Evolutionary conservation across 495 filamentous ascomycete genomes (phyloP), one percentile per base, ranked within the genome.

Genomic region (Echria macrotheca): DNA sequence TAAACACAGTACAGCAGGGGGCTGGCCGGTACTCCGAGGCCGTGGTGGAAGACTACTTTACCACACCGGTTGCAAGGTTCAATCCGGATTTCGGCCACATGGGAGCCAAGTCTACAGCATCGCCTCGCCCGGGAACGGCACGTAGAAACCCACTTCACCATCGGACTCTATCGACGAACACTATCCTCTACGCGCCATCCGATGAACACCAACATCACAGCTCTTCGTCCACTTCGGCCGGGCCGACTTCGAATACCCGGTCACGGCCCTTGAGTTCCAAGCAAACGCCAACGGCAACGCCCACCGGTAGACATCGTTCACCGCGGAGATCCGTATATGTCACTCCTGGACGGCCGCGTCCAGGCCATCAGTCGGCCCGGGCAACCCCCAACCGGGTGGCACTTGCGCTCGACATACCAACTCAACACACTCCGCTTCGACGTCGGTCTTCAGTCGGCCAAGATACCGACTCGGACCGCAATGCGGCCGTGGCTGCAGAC

Each of bases 101-200:
- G 21, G 52, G 52, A 23, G 50, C 64, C 26, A 58, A 57, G 33
- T 48, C 52, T 6, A 41, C 54, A 3, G 26, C 41, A 12, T 67
- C 68, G 12, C 65, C 68, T 14, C 69, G 64, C 23, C 63, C 61
- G 25, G 45, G 52, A 40, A 61, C 48, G 18, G 36, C 53, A 17
- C 64, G 65, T 25, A 65, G 64, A 5, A 68, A 62, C 28, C 65
- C 66, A 17, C 39, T 68, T 32, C 82, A 84, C 53, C 72, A 64
- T 44, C 81, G 89, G 17, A 87, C 85, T 43, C 56, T 80, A 11
- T 93, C 89, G 3, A 87, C 81, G 19, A 86, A 79, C 52, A 94
- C 89, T 2, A 86, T 91, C 43, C 63, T 94, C 0, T 89, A 86
- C 61, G 82, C 77, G 25, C 85, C 84, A 3, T 60, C 70, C 15